Percentiles rank a stretch among this genome's conserved stretches.
Evolutionary conservation across 352 stramenopile genomes (phyloP).

Genomic region (Pythium folliculosum): DNA sequence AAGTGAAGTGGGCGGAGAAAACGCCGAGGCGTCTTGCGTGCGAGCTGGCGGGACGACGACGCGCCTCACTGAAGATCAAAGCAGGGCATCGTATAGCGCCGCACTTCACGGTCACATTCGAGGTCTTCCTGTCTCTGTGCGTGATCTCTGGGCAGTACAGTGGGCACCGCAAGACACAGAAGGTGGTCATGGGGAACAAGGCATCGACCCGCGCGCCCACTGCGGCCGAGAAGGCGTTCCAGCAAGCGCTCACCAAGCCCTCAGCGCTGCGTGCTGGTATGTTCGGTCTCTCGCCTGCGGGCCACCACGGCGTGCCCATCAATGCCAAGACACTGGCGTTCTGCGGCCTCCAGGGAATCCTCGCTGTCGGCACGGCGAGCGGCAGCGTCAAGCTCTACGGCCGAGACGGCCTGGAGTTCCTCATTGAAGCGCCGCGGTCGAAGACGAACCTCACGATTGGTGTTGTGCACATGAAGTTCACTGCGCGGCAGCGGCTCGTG

Average conservation of each 20-base stretch:
- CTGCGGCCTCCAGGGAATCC: constrained; percentile 59
- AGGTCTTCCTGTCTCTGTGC: neutral
- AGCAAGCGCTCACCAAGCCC: constrained; percentile 38
- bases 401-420: constrained; percentile 55
- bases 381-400: constrained; percentile 74
- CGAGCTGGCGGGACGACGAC: neutral
- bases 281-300: constrained; percentile 51
- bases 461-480: constrained; percentile 64
- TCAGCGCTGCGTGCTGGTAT: constrained; percentile 42
- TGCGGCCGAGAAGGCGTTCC: constrained; percentile 43
- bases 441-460: constrained; percentile 41
- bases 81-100: neutral
- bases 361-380: constrained; percentile 67
- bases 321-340: constrained; percentile 63
- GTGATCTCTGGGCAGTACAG: constrained; percentile 2
- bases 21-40: neutral
- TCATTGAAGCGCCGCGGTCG: constrained; percentile 45
- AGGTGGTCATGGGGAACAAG: constrained; percentile 65
- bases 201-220: constrained; percentile 34
- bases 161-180: neutral
- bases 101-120: neutral
- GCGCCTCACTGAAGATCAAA: constrained; percentile 1
- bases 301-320: constrained; percentile 70
- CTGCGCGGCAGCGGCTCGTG: constrained; percentile 60
- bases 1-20: neutral